Percentiles rank a stretch among this genome's conserved stretches.
These are phyloP conservation scores for Colletotrichum noveboracense DNA, from an alignment of 2,329 filamentous ascomycete genomes.

Conservation along the genomic window DNA sequence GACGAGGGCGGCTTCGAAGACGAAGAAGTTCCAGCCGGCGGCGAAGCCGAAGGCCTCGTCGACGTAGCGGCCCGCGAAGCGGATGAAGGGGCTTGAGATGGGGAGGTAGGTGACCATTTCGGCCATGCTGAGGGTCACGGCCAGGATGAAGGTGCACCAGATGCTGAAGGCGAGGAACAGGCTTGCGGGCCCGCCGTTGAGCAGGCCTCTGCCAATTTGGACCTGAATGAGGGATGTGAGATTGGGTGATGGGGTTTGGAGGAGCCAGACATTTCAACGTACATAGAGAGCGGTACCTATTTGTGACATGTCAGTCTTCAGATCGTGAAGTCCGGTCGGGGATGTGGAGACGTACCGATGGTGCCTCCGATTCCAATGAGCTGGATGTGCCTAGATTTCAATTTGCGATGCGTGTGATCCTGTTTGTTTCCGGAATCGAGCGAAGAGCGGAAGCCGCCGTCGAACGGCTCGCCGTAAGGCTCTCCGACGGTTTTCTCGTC, in stretches of 20 bases:
- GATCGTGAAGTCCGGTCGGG: slow-evolving; percentile 35
- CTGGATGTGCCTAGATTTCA: slow-evolving; percentile 63
- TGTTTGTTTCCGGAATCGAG: slow-evolving; percentile 16
- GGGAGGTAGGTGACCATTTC: slow-evolving; percentile 82
- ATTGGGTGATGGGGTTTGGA: not conserved
- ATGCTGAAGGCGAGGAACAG: slow-evolving; percentile 65
- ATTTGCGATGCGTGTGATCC: slow-evolving; percentile 54
- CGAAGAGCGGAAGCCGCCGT: slow-evolving; percentile 9
- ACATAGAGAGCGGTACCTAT: slow-evolving; percentile 19
- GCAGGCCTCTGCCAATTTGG: slow-evolving; percentile 62
- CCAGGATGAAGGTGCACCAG: slow-evolving; percentile 67
- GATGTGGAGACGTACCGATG: slow-evolving; percentile 65
- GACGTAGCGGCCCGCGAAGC: slow-evolving; percentile 76
- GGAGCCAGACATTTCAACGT: not conserved
- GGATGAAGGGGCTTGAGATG: slow-evolving; percentile 79
- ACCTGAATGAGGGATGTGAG: slow-evolving; percentile 36
- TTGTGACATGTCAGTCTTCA: not conserved
- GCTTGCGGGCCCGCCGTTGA: slow-evolving; percentile 64
- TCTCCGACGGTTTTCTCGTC: slow-evolving; percentile 12
- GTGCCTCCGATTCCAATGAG: slow-evolving; percentile 69
- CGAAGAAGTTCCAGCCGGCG: slow-evolving; percentile 76
- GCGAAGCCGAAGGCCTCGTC: slow-evolving; percentile 78
- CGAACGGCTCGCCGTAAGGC: slow-evolving; percentile 1
- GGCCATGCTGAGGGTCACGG: slow-evolving; percentile 66
- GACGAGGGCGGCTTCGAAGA: slow-evolving; percentile 71